Evolutionary conservation across 1,284 basidiomycete species (phyloP).

Genomic region (Trametes sp.): DNA sequence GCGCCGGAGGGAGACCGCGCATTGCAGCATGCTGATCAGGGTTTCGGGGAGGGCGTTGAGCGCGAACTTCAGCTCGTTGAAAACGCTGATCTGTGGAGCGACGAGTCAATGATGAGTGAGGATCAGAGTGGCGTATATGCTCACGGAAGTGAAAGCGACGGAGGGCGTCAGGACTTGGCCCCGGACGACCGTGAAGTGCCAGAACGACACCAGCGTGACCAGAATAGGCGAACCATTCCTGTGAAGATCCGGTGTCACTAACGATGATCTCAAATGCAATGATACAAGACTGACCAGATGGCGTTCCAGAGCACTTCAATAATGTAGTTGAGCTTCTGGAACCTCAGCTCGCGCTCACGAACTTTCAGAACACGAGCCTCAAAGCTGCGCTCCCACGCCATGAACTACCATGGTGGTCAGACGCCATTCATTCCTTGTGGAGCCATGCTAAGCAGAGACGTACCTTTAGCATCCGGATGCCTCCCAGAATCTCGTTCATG

Average conservation of each 20-base stretch:
- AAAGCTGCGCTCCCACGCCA: conserved; percentile 95
- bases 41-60: conserved; percentile 90
- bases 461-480: conserved; percentile 93
- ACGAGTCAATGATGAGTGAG: background rate
- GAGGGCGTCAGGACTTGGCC: conserved; percentile 79
- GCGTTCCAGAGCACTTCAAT: conserved; percentile 85
- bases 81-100: conserved; percentile 66
- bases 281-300: conserved; percentile 63
- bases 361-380: conserved; percentile 79
- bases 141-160: conserved; percentile 84
- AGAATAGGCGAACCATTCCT: conserved; percentile 80
- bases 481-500: conserved; percentile 94
- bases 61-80: conserved; percentile 86
- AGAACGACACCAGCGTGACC: conserved; percentile 82
- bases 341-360: conserved; percentile 82
- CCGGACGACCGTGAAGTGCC: conserved; percentile 82
- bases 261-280: background rate
- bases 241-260: background rate
- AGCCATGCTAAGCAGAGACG: background rate
- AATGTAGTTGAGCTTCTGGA: conserved; percentile 85
- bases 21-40: conserved; percentile 87
- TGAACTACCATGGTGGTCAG: conserved; percentile 56
- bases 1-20: conserved; percentile 85
- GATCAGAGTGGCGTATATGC: conserved; percentile 31
- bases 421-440: background rate